Percentiles rank a stretch among this genome's conserved stretches.
Conservation (phyloP, 805 yeast species). For the Monosporozyma solicola region DNA sequence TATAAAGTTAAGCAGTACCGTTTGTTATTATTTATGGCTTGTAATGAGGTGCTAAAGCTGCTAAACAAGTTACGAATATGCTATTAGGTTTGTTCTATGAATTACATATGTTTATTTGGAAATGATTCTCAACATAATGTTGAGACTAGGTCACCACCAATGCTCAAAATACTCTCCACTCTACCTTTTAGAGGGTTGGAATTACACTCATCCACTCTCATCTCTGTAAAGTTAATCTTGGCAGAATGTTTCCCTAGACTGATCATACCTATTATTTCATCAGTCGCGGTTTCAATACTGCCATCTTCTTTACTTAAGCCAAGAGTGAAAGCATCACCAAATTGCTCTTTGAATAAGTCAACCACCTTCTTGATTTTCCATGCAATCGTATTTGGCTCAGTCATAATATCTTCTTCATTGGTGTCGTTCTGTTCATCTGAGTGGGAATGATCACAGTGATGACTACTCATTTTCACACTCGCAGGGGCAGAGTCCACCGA, state of each 20-base stretch:
- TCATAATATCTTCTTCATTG: slow-evolving; percentile 16
- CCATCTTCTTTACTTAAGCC: slow-evolving; percentile 14
- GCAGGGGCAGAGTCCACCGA: slow-evolving; percentile 94
- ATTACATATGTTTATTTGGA: not conserved
- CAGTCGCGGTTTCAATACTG: slow-evolving; percentile 19
- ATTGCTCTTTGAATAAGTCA: slow-evolving; percentile 67
- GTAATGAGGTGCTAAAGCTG: not conserved
- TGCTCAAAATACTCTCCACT: slow-evolving; percentile 66
- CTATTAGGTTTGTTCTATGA: not conserved
- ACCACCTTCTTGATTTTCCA: slow-evolving; percentile 47
- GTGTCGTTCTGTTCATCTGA: slow-evolving; percentile 31
- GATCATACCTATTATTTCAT: slow-evolving; percentile 44
- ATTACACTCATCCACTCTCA: slow-evolving; percentile 58
- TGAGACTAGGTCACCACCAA: slow-evolving; percentile 75
- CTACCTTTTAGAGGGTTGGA: slow-evolving; percentile 74
- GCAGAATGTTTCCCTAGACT: slow-evolving; percentile 73
- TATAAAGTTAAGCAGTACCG: not conserved
- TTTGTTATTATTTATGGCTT: not conserved
- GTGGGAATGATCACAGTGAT: slow-evolving; percentile 38
- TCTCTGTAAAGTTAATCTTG: slow-evolving; percentile 48
- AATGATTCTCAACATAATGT: slow-evolving; percentile 49
- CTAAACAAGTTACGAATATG: not conserved
- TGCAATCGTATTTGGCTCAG: slow-evolving; percentile 10
- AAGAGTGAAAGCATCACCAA: slow-evolving; percentile 62
- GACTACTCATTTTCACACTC: slow-evolving; percentile 78